A percentile compares a stretch with the other conserved stretches of the same genome.
Conservation (phyloP, 2,329 filamentous ascomycete genomes). For the Incumbomyces delicatus region DNA sequence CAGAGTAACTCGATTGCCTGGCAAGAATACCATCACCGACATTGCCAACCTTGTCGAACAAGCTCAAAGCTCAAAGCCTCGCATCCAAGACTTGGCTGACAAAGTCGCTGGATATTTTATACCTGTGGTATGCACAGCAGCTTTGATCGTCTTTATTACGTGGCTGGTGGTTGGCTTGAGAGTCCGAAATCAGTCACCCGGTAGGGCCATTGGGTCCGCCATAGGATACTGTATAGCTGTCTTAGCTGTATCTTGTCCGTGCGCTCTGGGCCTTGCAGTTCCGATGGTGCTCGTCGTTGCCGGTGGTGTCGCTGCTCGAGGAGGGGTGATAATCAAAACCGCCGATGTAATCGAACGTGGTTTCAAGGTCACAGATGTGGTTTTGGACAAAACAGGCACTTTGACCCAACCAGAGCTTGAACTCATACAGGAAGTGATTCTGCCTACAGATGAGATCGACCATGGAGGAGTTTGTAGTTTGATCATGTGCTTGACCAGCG, state of each 20-base stretch:
- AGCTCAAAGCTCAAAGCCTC: constrained; percentile 59
- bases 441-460: constrained; percentile 38
- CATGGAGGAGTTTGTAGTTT: not conserved
- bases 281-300: constrained; percentile 71
- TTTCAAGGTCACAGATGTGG: constrained; percentile 52
- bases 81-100: constrained; percentile 59
- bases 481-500: no score
- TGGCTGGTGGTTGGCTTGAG: constrained; percentile 53
- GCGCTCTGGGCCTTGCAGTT: constrained; percentile 64
- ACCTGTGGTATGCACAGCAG: constrained; percentile 51
- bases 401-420: no score
- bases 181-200: constrained; percentile 26
- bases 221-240: constrained; percentile 63
- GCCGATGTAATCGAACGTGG: constrained; percentile 55
- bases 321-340: constrained; percentile 65
- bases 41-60: constrained; percentile 64
- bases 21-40: constrained; percentile 62
- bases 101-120: constrained; percentile 59
- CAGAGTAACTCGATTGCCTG: constrained; percentile 50
- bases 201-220: constrained; percentile 48
- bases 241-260: constrained; percentile 67
- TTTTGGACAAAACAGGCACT: constrained; percentile 77
- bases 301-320: constrained; percentile 54
- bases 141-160: constrained; percentile 50
- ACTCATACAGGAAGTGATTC: no score